Conservation (phyloP, 306 rosid genomes). For the Parietaria judaica region DNA sequence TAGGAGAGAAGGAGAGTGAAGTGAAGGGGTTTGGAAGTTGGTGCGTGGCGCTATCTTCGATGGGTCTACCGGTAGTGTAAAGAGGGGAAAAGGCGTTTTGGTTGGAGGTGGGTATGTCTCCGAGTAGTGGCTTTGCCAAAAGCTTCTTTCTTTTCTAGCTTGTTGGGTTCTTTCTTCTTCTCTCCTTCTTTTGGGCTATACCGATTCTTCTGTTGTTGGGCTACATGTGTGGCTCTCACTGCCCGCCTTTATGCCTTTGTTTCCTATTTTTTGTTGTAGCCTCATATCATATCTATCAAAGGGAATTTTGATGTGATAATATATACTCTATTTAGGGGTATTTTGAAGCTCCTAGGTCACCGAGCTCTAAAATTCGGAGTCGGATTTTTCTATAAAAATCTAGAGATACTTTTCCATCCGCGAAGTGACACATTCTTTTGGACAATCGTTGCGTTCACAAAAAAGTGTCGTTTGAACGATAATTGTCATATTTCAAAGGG, state of each 20-base stretch:
- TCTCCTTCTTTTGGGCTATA: slow-evolving; percentile 6
- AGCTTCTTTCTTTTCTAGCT: slow-evolving; percentile 8
- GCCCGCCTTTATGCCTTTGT: neutral
- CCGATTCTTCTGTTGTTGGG: slow-evolving; percentile 1
- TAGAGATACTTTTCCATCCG: too few relatives aligned
- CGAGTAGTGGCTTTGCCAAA: slow-evolving; percentile 33
- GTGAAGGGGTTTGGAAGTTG: slow-evolving; percentile 21
- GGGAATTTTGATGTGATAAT: slow-evolving; percentile 1
- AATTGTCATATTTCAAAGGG: too few relatives aligned
- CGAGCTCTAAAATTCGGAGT: too few relatives aligned
- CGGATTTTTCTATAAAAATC: too few relatives aligned
- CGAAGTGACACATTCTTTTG: too few relatives aligned
- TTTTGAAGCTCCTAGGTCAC: neutral
- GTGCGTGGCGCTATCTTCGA: slow-evolving; percentile 22
- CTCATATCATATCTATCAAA: neutral
- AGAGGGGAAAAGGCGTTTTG: slow-evolving; percentile 41
- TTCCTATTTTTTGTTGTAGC: neutral
- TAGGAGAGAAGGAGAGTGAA: slow-evolving; percentile 1
- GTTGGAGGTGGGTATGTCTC: slow-evolving; percentile 60
- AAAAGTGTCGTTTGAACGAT: too few relatives aligned
- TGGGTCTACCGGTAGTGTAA: slow-evolving; percentile 33
- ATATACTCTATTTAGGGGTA: neutral
- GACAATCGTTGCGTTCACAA: too few relatives aligned
- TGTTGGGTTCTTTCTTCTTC: slow-evolving; percentile 18
- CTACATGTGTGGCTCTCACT: slow-evolving; percentile 5